A percentile compares a stretch with the other conserved stretches of the same genome.
These are phyloP conservation scores for Rossbeevera mucosa DNA, from an alignment of 768 basidiomycete species.

Conservation along the genomic window DNA sequence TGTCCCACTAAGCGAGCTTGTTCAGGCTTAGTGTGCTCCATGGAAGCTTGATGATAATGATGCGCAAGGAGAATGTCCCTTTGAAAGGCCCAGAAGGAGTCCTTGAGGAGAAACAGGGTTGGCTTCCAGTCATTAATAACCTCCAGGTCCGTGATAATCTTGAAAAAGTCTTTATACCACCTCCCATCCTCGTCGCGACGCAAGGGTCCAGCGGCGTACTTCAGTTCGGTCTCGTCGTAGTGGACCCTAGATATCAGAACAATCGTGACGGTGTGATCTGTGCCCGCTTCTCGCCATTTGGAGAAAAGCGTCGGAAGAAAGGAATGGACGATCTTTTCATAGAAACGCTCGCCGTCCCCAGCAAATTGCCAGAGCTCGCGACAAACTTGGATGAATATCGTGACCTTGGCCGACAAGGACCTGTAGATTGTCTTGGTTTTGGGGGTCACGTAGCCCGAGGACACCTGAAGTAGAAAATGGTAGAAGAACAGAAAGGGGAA, in stretches of 20 bases:
- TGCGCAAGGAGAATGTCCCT: constrained; percentile 87
- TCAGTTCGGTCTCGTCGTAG: constrained; percentile 76
- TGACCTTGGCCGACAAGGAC: constrained; percentile 86
- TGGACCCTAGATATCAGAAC: constrained; percentile 91
- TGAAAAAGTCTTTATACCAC: constrained; percentile 96
- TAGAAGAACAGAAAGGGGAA: background rate
- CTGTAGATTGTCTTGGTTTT: constrained; percentile 87
- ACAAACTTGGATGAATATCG: constrained; percentile 95
- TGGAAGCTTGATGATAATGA: constrained; percentile 71
- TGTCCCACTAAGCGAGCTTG: constrained; percentile 70
- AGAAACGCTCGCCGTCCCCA: constrained; percentile 91
- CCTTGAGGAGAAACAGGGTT: constrained; percentile 80
- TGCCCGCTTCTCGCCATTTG: constrained; percentile 78
- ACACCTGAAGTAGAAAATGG: constrained; percentile 46
- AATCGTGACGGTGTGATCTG: constrained; percentile 92
- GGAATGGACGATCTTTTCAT: constrained; percentile 97
- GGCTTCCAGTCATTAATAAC: constrained; percentile 84
- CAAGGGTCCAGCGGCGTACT: constrained; percentile 80
- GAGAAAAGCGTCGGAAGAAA: constrained; percentile 88
- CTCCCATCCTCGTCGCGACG: constrained; percentile 66
- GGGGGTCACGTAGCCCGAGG: constrained; percentile 73
- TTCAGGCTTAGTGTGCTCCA: constrained; percentile 41
- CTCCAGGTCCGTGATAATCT: constrained; percentile 91
- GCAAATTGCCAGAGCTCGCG: constrained; percentile 96
- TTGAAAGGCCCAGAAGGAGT: constrained; percentile 88